Percentiles rank a stretch among this genome's conserved stretches.
Conservation (phyloP, 2,329 filamentous ascomycete species). For the Aspergillus alliaceus region DNA sequence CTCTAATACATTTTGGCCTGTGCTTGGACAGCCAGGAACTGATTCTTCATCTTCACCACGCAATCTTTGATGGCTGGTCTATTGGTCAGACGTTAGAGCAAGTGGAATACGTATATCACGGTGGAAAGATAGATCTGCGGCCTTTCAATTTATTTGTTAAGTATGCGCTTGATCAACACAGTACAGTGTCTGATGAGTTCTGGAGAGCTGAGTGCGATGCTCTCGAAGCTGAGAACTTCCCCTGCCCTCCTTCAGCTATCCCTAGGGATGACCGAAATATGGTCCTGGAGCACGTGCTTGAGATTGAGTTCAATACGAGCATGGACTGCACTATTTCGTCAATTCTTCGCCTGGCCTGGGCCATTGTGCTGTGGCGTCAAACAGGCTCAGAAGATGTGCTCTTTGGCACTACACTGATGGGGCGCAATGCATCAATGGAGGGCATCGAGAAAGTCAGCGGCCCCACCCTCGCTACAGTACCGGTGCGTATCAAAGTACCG, state of each 20-base stretch:
- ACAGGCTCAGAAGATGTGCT: slow-evolving; percentile 38
- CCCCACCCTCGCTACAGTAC: not conserved
- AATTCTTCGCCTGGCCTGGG: slow-evolving; percentile 30
- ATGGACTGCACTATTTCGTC: not conserved
- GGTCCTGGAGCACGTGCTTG: not conserved
- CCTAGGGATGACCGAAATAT: not conserved
- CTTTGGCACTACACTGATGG: slow-evolving; percentile 38
- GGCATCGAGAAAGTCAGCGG: not conserved
- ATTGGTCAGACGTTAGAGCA: not conserved
- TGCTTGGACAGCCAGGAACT: too few species aligned
- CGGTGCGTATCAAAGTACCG: not conserved
- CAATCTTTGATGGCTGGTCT: not conserved
- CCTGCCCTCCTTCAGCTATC: too few species aligned
- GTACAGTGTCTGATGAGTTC: not conserved
- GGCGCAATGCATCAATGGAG: not conserved
- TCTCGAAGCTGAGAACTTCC: not conserved
- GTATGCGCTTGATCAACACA: not conserved
- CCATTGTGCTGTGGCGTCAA: slow-evolving; percentile 34
- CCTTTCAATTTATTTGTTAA: not conserved
- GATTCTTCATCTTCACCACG: not conserved
- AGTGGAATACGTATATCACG: not conserved
- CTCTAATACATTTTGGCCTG: too few species aligned
- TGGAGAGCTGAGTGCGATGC: not conserved
- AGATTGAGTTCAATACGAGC: not conserved
- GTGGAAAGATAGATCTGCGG: not conserved